These are phyloP conservation scores for Sugiyamaella grinbergsii DNA, from an alignment of 1,139 yeast genomes.

Conservation along the genomic window DNA sequence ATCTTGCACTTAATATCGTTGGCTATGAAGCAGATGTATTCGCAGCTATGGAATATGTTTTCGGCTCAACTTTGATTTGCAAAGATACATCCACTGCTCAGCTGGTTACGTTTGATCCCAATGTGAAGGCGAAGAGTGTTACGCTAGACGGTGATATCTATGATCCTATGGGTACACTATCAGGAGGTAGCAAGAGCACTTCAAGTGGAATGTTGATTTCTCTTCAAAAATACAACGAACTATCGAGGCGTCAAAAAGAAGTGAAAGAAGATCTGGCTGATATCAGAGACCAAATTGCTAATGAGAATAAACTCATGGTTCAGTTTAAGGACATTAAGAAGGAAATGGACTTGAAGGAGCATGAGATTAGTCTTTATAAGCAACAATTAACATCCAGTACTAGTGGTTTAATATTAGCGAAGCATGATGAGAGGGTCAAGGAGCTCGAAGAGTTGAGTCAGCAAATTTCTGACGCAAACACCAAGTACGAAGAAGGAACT, in stretches of 20 bases:
- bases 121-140: conserved; percentile 79
- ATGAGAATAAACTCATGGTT: conserved; percentile 52
- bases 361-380: conserved; percentile 64
- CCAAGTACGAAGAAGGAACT: conserved; percentile 37
- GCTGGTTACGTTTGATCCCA: conserved; percentile 80
- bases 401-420: conserved; percentile 55
- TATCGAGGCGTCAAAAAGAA: conserved; percentile 47
- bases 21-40: conserved; percentile 69
- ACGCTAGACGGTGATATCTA: conserved; percentile 92
- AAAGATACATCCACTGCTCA: conserved; percentile 87
- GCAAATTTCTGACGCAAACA: conserved; percentile 46
- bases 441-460: conserved; percentile 54
- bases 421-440: conserved; percentile 50
- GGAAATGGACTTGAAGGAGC: conserved; percentile 63
- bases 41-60: conserved; percentile 88
- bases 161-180: conserved; percentile 93
- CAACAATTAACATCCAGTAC: conserved; percentile 64
- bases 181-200: conserved; percentile 85
- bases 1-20: conserved; percentile 78
- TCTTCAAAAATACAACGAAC: conserved; percentile 67
- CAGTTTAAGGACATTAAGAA: conserved; percentile 64
- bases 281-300: conserved; percentile 48
- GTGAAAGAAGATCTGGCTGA: conserved; percentile 48
- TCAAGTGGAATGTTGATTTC: conserved; percentile 60
- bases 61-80: conserved; percentile 86